Percentiles rank a stretch among this genome's conserved stretches.
phyloP scores from a whole-genome alignment of 2,329 filamentous ascomycete genomes.

The Penicillium sp. region DNA sequence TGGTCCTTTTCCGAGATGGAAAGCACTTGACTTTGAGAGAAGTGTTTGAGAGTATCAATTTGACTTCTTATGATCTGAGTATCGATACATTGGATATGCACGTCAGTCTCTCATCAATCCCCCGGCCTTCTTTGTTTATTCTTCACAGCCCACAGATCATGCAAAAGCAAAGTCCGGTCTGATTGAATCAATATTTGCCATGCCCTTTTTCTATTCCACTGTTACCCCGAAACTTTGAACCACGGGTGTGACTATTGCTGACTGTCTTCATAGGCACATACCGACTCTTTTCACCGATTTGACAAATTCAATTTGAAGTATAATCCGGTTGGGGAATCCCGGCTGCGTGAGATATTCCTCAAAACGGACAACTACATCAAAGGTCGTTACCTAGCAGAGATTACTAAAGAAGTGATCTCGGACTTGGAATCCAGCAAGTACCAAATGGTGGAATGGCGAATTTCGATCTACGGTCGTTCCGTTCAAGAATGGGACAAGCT shows the following conservation, averaged over 20 bases:
- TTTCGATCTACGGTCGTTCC: conserved; percentile 91
- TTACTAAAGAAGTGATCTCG: conserved; percentile 95
- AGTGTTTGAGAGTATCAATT: conserved; percentile 95
- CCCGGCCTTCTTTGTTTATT: neutral
- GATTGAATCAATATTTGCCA: neutral
- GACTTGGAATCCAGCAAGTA: conserved; percentile 99
- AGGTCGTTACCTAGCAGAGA: conserved; percentile 92
- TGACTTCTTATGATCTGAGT: conserved; percentile 95
- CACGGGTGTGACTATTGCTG: neutral
- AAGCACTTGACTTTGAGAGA: conserved; percentile 87
- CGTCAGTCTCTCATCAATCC: conserved; percentile 52
- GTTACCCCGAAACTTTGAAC: neutral
- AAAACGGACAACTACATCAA: conserved; percentile 99
- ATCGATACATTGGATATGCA: conserved; percentile 99
- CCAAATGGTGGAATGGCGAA: conserved; percentile 99
- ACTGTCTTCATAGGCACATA: conserved; percentile 66
- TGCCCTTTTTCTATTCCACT: neutral
- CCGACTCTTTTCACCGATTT: conserved; percentile 96
- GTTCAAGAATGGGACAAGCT: conserved; percentile 97
- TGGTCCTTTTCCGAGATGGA: conserved; percentile 87
- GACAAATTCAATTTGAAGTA: conserved; percentile 99
- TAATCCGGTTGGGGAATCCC: conserved; percentile 93
- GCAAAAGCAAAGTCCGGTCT: neutral
- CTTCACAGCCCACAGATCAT: neutral
- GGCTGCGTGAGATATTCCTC: conserved; percentile 93